Evolutionary conservation across 2,329 filamentous ascomycete genomes (phyloP), one percentile per base, ranked within the genome.

Genomic region (Penicillium sp.): DNA sequence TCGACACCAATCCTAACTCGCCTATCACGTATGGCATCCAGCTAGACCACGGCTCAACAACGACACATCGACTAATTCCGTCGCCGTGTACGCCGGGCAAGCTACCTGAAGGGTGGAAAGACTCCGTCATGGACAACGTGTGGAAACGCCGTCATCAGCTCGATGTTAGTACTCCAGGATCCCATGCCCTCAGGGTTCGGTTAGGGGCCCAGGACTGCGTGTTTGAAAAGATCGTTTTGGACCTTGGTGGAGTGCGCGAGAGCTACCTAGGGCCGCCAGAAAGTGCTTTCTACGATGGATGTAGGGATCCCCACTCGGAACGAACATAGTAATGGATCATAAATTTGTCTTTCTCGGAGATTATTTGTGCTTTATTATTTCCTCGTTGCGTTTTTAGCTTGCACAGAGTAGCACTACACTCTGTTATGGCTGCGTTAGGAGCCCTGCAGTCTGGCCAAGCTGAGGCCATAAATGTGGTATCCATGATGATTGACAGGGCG

Each of bases 231-330:
- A 74, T 87, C 44, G 77, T 88, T 1, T 66, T 88, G 7, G 78
- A 88, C 66, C 67, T 87, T 26, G 86, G 85, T 1, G 85, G 85
- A 6, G 80, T 86, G 2, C 73, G 84, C 58, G 73, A 79, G 17
- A 85, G 82, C 53, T 87, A 86, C 66, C 73, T 88, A 2, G 85
- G 85, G 0, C 85, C 85, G 4, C 85, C 84, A 0, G 84, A 86
- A 78, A 86, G 83, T 49, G 50, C 31, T 13, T 35, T 35, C 13
- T 35, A 35, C 31, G 8, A 9, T 9, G 7, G 31, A 35, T 35
- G 31, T 13, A 9, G 31, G 31, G 13, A 35, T 9, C 31, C 1
- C 8, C 31, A 3, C 31, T 3, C 5, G 8, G 4, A 35, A 9
- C 3, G 13, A 8, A 35, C 31, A 35, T 35, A 9, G 13, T 7